Percentiles rank a stretch among this genome's conserved stretches.
Conservation (phyloP, 177 flowering plant species). For the Tripterygium wilfordii region DNA sequence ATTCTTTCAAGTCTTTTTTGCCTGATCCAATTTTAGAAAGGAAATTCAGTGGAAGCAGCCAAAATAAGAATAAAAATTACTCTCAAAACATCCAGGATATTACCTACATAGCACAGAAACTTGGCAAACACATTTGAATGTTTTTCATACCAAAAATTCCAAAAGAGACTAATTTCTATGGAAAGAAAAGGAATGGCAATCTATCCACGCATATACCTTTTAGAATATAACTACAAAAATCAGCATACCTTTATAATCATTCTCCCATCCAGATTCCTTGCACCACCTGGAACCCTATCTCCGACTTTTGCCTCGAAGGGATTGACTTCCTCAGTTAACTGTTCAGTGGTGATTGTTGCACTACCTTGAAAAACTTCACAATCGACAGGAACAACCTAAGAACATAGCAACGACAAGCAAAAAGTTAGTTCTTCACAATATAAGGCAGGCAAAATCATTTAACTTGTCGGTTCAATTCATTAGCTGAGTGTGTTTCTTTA, state of each 20-base stretch:
- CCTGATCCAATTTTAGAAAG: constrained; percentile 37
- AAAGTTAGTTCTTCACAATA: neutral
- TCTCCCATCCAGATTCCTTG: constrained; percentile 95
- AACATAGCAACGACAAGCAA: constrained; percentile 18
- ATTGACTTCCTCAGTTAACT: constrained; percentile 93
- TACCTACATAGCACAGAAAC: neutral
- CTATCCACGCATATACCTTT: neutral
- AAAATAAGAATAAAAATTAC: neutral
- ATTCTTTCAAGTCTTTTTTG: constrained; percentile 78
- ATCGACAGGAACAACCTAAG: constrained; percentile 92
- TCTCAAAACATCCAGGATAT: neutral
- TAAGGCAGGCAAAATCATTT: too few relatives aligned
- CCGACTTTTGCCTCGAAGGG: constrained; percentile 80
- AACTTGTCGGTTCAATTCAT: too few relatives aligned
- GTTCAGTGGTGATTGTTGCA: constrained; percentile 93
- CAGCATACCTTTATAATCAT: constrained; percentile 77
- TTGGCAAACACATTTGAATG: neutral
- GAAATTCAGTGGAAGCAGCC: neutral
- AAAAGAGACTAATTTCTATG: neutral
- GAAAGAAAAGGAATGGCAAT: neutral
- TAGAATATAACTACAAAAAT: neutral
- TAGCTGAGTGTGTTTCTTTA: too few relatives aligned
- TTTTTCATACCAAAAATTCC: neutral
- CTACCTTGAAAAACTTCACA: constrained; percentile 87
- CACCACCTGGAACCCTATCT: constrained; percentile 95